Conservation (phyloP, 2,329 filamentous ascomycete genomes). For the Venturia asperata region DNA sequence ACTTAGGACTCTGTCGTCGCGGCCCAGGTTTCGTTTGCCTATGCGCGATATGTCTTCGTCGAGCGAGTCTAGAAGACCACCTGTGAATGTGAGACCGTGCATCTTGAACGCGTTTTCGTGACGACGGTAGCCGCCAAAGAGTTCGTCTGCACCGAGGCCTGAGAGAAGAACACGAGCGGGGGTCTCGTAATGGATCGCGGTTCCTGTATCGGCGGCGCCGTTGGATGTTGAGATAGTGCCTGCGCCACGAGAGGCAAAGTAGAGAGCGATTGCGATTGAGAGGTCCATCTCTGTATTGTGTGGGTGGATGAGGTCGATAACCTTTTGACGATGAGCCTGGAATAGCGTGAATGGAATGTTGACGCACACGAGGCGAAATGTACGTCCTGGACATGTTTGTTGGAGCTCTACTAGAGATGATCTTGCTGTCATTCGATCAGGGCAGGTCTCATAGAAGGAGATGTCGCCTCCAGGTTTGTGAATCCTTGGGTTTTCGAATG, state of each 20-base stretch:
- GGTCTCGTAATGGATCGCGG: slow-evolving; percentile 50
- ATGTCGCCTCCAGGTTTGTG: slow-evolving; percentile 31
- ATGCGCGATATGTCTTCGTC: slow-evolving; percentile 77
- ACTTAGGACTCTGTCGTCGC: slow-evolving; percentile 85
- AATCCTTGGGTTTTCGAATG: slow-evolving; percentile 85
- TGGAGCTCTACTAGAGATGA: slow-evolving; percentile 70
- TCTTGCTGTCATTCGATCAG: slow-evolving; percentile 81
- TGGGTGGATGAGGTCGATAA: slow-evolving; percentile 76
- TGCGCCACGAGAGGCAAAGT: slow-evolving; percentile 77
- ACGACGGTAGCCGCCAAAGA: slow-evolving; percentile 88
- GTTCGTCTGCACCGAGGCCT: slow-evolving; percentile 88
- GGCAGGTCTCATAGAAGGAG: slow-evolving; percentile 70
- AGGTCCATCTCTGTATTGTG: slow-evolving; percentile 99
- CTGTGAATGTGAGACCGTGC: slow-evolving; percentile 48
- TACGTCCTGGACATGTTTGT: slow-evolving; percentile 58
- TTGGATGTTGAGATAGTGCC: slow-evolving; percentile 42
- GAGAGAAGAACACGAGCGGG: slow-evolving; percentile 79
- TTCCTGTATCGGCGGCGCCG: slow-evolving; percentile 19
- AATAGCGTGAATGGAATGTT: slow-evolving; percentile 77
- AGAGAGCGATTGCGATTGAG: slow-evolving; percentile 88
- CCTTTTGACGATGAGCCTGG: slow-evolving; percentile 56
- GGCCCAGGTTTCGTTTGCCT: slow-evolving; percentile 87
- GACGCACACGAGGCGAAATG: slow-evolving; percentile 79
- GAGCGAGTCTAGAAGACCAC: slow-evolving; percentile 70
- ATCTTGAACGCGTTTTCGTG: slow-evolving; percentile 71